A percentile compares a stretch with the other conserved stretches of the same genome.
Evolutionary conservation across 2,329 filamentous ascomycete genomes (phyloP).

Genomic region (Remersonia thermophila): DNA sequence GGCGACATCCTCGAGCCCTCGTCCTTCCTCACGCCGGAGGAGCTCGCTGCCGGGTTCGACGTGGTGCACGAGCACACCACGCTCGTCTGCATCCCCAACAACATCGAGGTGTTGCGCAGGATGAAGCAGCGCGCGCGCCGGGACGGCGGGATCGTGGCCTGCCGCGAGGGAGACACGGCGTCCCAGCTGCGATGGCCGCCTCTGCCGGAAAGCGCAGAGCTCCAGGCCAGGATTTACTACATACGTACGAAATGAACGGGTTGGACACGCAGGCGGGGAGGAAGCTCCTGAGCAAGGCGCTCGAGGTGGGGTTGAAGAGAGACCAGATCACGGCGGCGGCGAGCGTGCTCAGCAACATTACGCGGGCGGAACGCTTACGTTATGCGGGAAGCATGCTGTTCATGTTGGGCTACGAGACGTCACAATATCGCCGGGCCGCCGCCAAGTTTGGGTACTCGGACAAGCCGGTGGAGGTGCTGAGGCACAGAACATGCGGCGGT

Average conservation of each 20-base stretch:
- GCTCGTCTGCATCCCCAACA: constrained; percentile 7
- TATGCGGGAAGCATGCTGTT: constrained; percentile 4
- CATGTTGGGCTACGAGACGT: constrained; percentile 4
- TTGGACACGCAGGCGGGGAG: constrained; percentile 7
- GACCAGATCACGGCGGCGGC: constrained; percentile 6
- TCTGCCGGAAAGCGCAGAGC: constrained; percentile 4
- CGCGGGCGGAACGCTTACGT: background rate
- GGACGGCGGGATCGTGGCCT: constrained; percentile 7
- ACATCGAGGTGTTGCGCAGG: constrained; percentile 4
- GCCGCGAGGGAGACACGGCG: constrained; percentile 5
- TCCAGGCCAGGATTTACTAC: constrained; percentile 7
- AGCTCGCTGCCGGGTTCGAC: constrained; percentile 2
- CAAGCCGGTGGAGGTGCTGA: constrained; percentile 6
- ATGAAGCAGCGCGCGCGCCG: constrained; percentile 6
- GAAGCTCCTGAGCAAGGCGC: constrained; percentile 6
- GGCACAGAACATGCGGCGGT: constrained; percentile 7
- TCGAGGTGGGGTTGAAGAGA: constrained; percentile 5
- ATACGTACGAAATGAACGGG: constrained; percentile 8
- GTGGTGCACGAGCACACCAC: constrained; percentile 7
- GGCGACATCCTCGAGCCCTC: constrained; percentile 5
- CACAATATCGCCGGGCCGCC: constrained; percentile 3
- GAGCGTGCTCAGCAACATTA: constrained; percentile 6
- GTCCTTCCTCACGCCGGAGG: constrained; percentile 1
- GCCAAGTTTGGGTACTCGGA: constrained; percentile 5
- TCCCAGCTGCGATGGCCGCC: constrained; percentile 6